Evolutionary conservation across 2,329 filamentous ascomycete genomes (phyloP), one percentile per base, ranked within the genome.

Genomic region (Ascochyta pisi): DNA sequence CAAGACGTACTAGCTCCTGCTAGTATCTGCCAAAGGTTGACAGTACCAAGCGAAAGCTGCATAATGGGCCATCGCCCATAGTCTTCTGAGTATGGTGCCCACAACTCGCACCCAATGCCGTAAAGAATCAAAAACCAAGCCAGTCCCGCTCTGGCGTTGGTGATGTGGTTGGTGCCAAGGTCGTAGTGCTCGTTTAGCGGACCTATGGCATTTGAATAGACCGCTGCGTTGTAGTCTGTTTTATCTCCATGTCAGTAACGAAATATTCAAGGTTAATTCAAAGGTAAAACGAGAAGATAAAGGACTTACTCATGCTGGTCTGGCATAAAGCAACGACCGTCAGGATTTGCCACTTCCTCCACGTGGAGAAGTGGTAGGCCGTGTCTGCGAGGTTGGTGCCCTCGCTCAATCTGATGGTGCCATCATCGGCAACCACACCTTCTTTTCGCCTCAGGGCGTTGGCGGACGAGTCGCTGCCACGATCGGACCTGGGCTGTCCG

Each of bases 31-130:
- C 62, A 94, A 46, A 92, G 70, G 65, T 95, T 95, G 76, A 92
- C 89, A 4, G 93, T 78, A 56, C 87, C 82, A 38, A 95, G 78
- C 9, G 87, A 90, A 8, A 82, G 73, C 78, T 94, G 91, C 44
- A 95, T 82, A 48, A 95, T 83, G 1, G 85, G 86, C 78, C 86
- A 89, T 41, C 91, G 86, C 16, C 91, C 91, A 52, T 92, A 81
- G 67, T 95, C 91, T 72, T 95, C 91, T 34, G 86, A 89, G 89
- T 90, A 83, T 64, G 29, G 91, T 0, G 91, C 91, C 91, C 91
- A 95, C 0, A 94, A 81, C 73, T 95, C 91, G 71, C 91, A 95
- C 23, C 91, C 91, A 69, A 95, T 92, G 27, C 90, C 91, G 70
- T 95, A 95, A 1, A 87, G 73, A 39, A 95, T 83, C 41, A 95